Percentiles rank a stretch among this genome's conserved stretches.
phyloP scores from a whole-genome alignment of 257 asterid species.

The Penstemon eatonii region DNA sequence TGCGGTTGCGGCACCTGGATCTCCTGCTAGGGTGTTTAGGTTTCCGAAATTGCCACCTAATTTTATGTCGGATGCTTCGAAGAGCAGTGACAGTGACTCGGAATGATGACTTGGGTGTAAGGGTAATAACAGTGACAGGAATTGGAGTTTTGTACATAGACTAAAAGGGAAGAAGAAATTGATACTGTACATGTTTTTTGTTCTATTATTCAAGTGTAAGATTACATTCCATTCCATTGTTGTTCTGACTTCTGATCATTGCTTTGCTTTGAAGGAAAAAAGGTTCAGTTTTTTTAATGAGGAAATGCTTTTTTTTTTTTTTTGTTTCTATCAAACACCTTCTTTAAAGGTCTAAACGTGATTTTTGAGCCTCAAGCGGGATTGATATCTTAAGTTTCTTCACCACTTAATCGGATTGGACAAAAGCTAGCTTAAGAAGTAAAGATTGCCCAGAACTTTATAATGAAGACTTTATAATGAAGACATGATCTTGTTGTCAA shows the following conservation, averaged over 20 bases:
- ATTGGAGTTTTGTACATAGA: constrained; percentile 41
- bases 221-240: constrained; percentile 33
- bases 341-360: no score
- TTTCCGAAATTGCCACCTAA: constrained; percentile 84
- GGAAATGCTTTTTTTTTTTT: background rate
- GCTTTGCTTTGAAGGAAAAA: constrained; percentile 7
- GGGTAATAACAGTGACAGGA: constrained; percentile 18
- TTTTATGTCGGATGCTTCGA: constrained; percentile 62
- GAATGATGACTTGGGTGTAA: constrained; percentile 38
- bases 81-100: constrained; percentile 55
- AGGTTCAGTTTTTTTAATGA: background rate
- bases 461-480: no score
- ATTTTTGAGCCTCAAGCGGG: no score
- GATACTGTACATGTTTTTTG: constrained; percentile 20
- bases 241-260: constrained; percentile 5
- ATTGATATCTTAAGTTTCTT: no score
- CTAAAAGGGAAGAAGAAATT: background rate
- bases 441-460: no score
- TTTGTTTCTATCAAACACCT: no score
- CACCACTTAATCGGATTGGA: no score
- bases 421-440: no score
- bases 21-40: constrained; percentile 60
- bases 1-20: constrained; percentile 31
- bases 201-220: constrained; percentile 36
- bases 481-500: no score